Evolutionary conservation across 345 rosid genomes (phyloP).

Genomic region (Euphorbia peplus): DNA sequence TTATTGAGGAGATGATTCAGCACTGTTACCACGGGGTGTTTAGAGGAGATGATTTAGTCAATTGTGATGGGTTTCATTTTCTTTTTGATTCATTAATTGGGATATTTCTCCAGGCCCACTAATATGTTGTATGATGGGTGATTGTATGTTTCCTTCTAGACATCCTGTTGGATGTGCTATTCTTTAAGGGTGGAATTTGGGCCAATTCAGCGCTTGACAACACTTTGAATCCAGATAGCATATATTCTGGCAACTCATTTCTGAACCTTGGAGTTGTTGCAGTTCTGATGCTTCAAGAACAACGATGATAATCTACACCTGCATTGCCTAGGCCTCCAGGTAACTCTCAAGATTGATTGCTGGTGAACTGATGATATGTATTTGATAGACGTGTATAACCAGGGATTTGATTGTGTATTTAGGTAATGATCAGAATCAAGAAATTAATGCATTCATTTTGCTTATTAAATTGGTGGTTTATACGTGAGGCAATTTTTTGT

Average conservation of each 20-base stretch:
- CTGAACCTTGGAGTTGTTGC: neutral
- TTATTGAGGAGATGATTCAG: constrained; percentile 2
- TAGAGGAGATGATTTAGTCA: constrained; percentile 16
- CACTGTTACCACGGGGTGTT: constrained; percentile 1
- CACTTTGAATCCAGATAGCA: constrained; percentile 6
- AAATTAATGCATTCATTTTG: constrained; percentile 1
- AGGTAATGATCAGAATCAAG: constrained; percentile 15
- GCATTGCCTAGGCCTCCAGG: constrained; percentile 8
- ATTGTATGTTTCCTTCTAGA: constrained; percentile 18
- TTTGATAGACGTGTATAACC: constrained; percentile 23
- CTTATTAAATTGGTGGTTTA: constrained; percentile 8
- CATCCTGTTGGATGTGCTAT: constrained; percentile 7
- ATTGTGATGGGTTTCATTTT: constrained; percentile 19
- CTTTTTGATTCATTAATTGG: constrained; percentile 17
- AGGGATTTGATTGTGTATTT: constrained; percentile 26
- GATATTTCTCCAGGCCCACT: constrained; percentile 23
- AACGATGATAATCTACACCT: neutral
- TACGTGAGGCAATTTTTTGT: constrained; percentile 4
- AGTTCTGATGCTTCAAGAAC: neutral
- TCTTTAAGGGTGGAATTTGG: constrained; percentile 4
- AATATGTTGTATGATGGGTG: constrained; percentile 21
- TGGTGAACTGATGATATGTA: constrained; percentile 18
- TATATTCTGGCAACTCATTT: neutral
- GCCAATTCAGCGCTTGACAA: constrained; percentile 12
- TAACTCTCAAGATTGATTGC: constrained; percentile 19